Evolutionary conservation across 306 rosid species (phyloP).

Genomic region (Geum urbanum): DNA sequence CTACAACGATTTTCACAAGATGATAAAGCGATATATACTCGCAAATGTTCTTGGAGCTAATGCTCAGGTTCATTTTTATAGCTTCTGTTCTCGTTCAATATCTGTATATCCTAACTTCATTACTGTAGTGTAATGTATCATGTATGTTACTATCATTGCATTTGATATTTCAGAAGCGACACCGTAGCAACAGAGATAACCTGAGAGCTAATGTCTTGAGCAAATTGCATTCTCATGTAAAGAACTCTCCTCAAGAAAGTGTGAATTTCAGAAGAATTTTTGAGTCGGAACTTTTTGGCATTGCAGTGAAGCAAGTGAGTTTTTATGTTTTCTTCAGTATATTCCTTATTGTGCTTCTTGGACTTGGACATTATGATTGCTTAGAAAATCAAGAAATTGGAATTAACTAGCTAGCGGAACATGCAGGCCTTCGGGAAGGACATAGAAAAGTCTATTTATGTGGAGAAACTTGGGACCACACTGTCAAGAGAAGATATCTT

Average conservation of each 20-base stretch:
- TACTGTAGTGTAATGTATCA: not conserved
- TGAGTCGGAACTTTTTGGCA: constrained; percentile 60
- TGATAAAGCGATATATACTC: constrained; percentile 55
- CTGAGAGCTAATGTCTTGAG: constrained; percentile 53
- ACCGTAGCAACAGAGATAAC: constrained; percentile 50
- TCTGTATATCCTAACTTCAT: not conserved
- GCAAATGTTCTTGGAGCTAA: constrained; percentile 61
- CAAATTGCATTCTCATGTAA: constrained; percentile 39
- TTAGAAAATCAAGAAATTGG: not conserved
- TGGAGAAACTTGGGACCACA: constrained; percentile 52
- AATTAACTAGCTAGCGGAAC: not conserved
- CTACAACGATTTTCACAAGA: constrained; percentile 82
- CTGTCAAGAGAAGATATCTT: constrained; percentile 53
- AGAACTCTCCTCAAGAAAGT: constrained; percentile 39
- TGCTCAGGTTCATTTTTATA: constrained; percentile 59
- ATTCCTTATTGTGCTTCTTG: not conserved
- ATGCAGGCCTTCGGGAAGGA: constrained; percentile 66
- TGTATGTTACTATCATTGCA: not conserved
- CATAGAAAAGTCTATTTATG: constrained; percentile 49
- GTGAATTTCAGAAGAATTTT: constrained; percentile 63
- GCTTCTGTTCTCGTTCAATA: not conserved
- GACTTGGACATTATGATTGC: not conserved
- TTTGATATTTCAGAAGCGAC: constrained; percentile 58
- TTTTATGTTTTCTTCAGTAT: not conserved
- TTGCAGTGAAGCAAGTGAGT: constrained; percentile 75